Evolutionary conservation across 352 stramenopile species (phyloP), one percentile per base, ranked within the genome.

Genomic region (Globisporangium parvum): DNA sequence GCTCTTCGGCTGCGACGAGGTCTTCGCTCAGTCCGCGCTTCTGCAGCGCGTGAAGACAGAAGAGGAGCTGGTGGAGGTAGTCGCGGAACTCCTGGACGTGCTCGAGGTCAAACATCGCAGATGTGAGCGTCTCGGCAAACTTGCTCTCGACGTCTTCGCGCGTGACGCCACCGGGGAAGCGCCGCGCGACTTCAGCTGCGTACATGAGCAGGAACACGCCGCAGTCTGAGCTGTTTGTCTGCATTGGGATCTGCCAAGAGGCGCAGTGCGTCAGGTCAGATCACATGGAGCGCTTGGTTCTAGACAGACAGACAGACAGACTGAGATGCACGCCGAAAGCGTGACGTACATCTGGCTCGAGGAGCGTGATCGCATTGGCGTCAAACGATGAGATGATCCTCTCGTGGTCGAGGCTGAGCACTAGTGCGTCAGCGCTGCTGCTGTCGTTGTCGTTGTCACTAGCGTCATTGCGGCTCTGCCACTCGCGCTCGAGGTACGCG

Each of bases 201-300:
- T 93, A 93, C 73, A 93, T 85, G 23, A 93, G 65, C 24, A 93
- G 48, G 41, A 87, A 93, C 18, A 93, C 83, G 3, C 83, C 95
- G 67, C 93, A 98, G 75, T 98, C 95, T 9, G 87, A 98, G 20
- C 71, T 87, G 56, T 98, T 98, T 5, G 80, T 83, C 59, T 98
- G 95, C 57, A 90, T 73, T 12, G 95, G 93, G 57, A 98, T 92
- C 83, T 90, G 21, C 12, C 17, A 42, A 42, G 37, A 42, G 37
- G 14, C 37, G 37, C 26, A 31, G 26, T n/a, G n/a, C n/a, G 26
- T 31, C 26, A 2, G 26, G 26, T 31, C 26, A 2, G 26, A 14
- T 18, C 4, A 45, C 12, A 6, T 5, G 39, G 10, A 45, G 39
- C 39, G 8, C 5, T 6, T 1, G 10, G 39, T 44, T 15, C 14